Evolutionary conservation across 2,329 filamentous ascomycete genomes (phyloP), one percentile per base, ranked within the genome.

Genomic region (Teratosphaeria epicoccoides): DNA sequence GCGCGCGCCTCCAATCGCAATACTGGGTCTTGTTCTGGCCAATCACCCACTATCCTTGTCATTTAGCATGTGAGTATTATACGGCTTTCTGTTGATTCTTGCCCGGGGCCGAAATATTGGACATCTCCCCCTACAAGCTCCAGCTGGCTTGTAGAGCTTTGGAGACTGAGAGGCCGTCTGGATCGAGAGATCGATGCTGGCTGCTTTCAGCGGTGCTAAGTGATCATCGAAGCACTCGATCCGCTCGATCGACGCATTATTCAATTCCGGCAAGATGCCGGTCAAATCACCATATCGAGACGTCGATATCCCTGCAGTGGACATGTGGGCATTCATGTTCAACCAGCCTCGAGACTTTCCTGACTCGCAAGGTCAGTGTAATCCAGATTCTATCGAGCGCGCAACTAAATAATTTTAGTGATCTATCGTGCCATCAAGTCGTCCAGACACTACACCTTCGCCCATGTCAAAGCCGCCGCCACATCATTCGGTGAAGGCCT

Each of bases 401-500:
- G n/a, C n/a, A n/a, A n/a, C 23, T 25, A 9, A 11, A 26, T 11
- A 29, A 24, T 9, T 26, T 6, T 22, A 55, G 53, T 55, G 2
- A 55, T 55, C 11, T 55, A 55, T 45, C 53, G 53, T 12, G 43
- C 46, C 24, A 26, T 49, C 24, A 43, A 52, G 29, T 28, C 47
- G 26, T 17, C 14, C 48, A 74, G 80, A 25, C 73, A 74, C 26
- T 89, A 95, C 69, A 93, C 82, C 45, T 90, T 81, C 66, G 75
- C 75, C 28, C 76, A 88, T 57, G 71, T 87, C 51, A 83, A 79
- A 61, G 73, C 73, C 54, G 75, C 80, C 11, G 84, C 88, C 1
- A 70, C 82, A 40, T 78, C 82, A n/a, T 93, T 95, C 59, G 90
- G 88, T 49, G 81, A 83, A 56, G 90, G 87, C 1, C 76, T 96